These are phyloP conservation scores for Xylaria bambusicola DNA, from an alignment of 495 filamentous ascomycete genomes.

Conservation along the genomic window DNA sequence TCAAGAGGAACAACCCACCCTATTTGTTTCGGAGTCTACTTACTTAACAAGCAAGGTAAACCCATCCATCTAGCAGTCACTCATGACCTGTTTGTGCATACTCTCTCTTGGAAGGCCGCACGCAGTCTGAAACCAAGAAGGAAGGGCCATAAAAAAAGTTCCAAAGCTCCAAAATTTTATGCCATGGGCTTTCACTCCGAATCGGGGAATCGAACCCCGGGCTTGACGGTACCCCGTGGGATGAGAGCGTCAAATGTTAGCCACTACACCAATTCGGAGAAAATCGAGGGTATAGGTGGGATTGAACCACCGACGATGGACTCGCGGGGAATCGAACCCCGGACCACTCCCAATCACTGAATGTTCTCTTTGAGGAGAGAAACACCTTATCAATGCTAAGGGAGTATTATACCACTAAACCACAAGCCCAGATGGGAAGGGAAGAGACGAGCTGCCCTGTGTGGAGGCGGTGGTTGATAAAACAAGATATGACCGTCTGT, in stretches of 20 bases:
- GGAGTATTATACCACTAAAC: conserved; percentile 21
- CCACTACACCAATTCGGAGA: conserved; percentile 40
- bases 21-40: background rate
- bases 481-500: background rate
- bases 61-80: background rate
- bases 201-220: conserved; percentile 44
- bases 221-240: conserved; percentile 29
- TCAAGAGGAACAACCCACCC: conserved; percentile 10
- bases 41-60: conserved; percentile 1
- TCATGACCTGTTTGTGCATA: background rate
- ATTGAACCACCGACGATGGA: conserved; percentile 27
- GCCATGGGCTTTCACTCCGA: conserved; percentile 24
- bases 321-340: conserved; percentile 60
- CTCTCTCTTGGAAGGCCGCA: background rate
- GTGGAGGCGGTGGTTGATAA: background rate
- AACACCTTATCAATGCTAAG: conserved; percentile 10
- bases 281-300: conserved; percentile 8
- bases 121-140: background rate
- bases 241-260: conserved; percentile 39
- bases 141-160: too few species aligned
- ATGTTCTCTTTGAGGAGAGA: background rate
- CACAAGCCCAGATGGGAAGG: conserved; percentile 11
- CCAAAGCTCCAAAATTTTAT: background rate
- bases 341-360: conserved; percentile 50
- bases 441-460: conserved; percentile 13